Percentiles rank a stretch among this genome's conserved stretches.
Evolutionary conservation across 345 rosid genomes (phyloP).

Genomic region (Hevea brasiliensis): DNA sequence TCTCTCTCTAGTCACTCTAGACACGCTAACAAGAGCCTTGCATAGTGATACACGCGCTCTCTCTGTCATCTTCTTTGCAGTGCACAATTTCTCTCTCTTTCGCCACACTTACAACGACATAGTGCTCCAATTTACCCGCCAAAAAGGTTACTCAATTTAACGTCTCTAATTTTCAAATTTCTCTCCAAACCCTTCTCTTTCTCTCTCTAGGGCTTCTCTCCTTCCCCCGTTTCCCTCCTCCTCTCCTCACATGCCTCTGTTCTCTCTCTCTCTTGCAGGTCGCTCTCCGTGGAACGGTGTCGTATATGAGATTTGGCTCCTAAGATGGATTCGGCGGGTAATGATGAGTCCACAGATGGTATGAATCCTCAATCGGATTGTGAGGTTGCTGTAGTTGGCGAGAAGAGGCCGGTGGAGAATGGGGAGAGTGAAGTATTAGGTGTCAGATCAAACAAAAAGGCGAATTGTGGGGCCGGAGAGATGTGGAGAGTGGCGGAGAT

Average conservation of each 20-base stretch:
- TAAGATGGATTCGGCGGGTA: constrained; percentile 32
- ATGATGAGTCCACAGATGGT: neutral
- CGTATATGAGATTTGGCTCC: constrained; percentile 7
- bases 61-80: too few species aligned
- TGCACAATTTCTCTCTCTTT: too few species aligned
- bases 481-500: constrained; percentile 75
- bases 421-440: constrained; percentile 22
- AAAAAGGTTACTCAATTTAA: constrained; percentile 25
- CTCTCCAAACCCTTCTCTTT: constrained; percentile 6
- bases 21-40: too few species aligned
- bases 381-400: constrained; percentile 14
- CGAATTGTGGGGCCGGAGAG: constrained; percentile 22
- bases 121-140: constrained; percentile 51
- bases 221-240: neutral
- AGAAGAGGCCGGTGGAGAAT: constrained; percentile 34
- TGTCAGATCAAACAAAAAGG: constrained; percentile 39
- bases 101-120: too few species aligned
- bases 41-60: too few species aligned
- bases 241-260: neutral
- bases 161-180: constrained; percentile 22
- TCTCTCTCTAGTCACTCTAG: too few species aligned
- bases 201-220: constrained; percentile 5
- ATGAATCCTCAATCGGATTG: constrained; percentile 5
- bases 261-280: constrained; percentile 16
- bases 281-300: neutral